A percentile compares a stretch with the other conserved stretches of the same genome.
Conservation (phyloP, 139 green algal species). For the Prasinococcaceae sp. region DNA sequence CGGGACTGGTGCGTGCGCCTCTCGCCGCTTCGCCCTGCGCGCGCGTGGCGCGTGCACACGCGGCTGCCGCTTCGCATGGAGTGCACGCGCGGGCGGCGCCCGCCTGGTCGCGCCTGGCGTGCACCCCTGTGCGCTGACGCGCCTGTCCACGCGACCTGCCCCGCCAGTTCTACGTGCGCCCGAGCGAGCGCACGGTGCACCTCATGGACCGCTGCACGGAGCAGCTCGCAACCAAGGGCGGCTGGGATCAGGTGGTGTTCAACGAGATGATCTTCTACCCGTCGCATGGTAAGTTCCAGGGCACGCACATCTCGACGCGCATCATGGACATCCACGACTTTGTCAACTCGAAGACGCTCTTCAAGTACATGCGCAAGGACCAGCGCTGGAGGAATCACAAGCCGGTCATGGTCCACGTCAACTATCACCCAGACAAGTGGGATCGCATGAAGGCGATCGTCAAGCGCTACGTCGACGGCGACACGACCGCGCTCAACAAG, state of each 20-base stretch:
- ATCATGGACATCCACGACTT: slow-evolving; percentile 31
- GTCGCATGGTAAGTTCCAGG: slow-evolving; percentile 6
- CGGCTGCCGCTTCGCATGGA: too few relatives aligned
- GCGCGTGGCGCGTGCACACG: too few relatives aligned
- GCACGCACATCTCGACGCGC: slow-evolving; percentile 14
- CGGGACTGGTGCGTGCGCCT: too few relatives aligned
- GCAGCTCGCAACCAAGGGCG: slow-evolving; percentile 21
- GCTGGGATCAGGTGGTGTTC: slow-evolving; percentile 37
- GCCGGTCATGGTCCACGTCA: slow-evolving; percentile 38
- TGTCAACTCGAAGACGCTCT: slow-evolving; percentile 37
- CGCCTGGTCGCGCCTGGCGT: too few relatives aligned
- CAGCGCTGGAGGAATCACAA: not conserved
- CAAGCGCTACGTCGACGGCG: too few relatives aligned
- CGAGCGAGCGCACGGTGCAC: slow-evolving; percentile 16
- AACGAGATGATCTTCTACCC: slow-evolving; percentile 35
- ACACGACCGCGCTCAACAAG: too few relatives aligned
- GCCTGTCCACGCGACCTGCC: not conserved
- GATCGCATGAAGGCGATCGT: slow-evolving; percentile 60
- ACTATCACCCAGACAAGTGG: slow-evolving; percentile 79
- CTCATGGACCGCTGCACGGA: slow-evolving; percentile 20
- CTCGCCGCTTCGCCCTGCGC: too few relatives aligned
- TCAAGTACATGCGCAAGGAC: slow-evolving; percentile 22
- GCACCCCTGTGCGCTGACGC: too few relatives aligned
- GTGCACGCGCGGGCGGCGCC: too few relatives aligned
- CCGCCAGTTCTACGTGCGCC: slow-evolving; percentile 10